Percentiles rank a stretch among this genome's conserved stretches.
Conservation (phyloP, 768 basidiomycete genomes). For the Xerocomellus intermedius region DNA sequence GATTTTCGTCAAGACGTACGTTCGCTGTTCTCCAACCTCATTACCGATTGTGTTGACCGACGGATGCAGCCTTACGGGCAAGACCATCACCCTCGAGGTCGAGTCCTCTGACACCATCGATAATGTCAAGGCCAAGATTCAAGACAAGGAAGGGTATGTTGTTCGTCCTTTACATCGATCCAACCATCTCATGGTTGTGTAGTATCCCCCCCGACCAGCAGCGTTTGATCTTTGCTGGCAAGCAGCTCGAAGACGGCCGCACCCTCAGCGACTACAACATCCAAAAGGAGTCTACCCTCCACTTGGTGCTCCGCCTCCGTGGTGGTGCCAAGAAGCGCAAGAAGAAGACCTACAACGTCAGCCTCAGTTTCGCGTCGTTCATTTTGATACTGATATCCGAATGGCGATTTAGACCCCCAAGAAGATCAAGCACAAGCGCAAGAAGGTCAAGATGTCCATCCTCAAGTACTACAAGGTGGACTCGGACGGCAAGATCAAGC, state of each 20-base stretch:
- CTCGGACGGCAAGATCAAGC: conserved; percentile 99
- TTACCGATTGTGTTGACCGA: conserved; percentile 1
- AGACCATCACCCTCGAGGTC: conserved; percentile 98
- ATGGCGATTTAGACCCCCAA: conserved; percentile 72
- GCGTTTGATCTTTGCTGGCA: conserved; percentile 97
- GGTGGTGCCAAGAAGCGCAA: conserved; percentile 99
- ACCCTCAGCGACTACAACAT: conserved; percentile 96
- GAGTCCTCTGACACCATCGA: conserved; percentile 97
- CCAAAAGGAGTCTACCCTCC: conserved; percentile 99
- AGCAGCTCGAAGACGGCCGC: conserved; percentile 99
- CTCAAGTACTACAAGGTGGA: conserved; percentile 99
- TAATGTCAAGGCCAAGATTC: conserved; percentile 97
- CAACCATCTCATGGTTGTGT: conserved; percentile 5
- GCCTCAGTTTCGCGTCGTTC: conserved; percentile 27
- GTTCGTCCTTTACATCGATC: neutral
- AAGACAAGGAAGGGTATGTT: conserved; percentile 91
- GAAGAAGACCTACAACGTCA: conserved; percentile 98
- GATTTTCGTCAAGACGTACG: conserved; percentile 97
- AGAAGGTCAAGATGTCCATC: conserved; percentile 99
- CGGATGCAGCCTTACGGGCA: conserved; percentile 83
- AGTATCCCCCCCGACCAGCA: conserved; percentile 94
- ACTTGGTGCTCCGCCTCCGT: conserved; percentile 94
- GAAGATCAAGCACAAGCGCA: conserved; percentile 99
- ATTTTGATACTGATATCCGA: conserved; percentile 3
- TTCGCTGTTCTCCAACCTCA: conserved; percentile 9